These are phyloP conservation scores for Nitzschia inconspicua DNA, from an alignment of 108 stramenopile species.

Conservation along the genomic window DNA sequence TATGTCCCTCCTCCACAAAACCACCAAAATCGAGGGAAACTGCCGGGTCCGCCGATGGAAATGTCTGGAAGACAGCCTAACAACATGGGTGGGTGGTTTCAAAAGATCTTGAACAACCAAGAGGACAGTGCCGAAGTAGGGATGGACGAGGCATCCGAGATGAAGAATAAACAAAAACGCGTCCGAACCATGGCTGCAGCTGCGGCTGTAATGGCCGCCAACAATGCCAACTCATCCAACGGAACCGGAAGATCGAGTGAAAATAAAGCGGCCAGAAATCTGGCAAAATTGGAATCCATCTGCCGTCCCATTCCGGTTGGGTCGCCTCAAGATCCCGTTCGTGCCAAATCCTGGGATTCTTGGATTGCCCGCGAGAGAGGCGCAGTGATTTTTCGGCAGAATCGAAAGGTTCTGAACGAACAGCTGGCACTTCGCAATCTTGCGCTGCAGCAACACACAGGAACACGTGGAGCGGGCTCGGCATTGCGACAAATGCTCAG, in stretches of 20 bases:
- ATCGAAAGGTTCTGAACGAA: conserved; percentile 55
- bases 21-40: conserved; percentile 60
- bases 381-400: conserved; percentile 69
- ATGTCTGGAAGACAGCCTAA: conserved; percentile 19
- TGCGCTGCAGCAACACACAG: conserved; percentile 50
- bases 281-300: conserved; percentile 59
- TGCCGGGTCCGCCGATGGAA: conserved; percentile 37
- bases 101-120: conserved; percentile 61
- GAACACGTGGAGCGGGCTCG: conserved; percentile 67
- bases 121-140: conserved; percentile 10
- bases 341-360: conserved; percentile 70
- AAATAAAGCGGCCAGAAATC: conserved; percentile 58
- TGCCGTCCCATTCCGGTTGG: conserved; percentile 59
- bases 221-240: conserved; percentile 35
- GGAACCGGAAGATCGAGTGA: conserved; percentile 43
- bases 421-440: conserved; percentile 49
- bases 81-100: conserved; percentile 72
- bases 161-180: conserved; percentile 29
- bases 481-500: conserved; percentile 79
- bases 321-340: conserved; percentile 79
- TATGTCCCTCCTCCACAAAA: conserved; percentile 80
- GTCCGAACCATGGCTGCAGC: conserved; percentile 74
- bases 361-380: conserved; percentile 77
- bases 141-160: conserved; percentile 21
- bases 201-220: conserved; percentile 62